phyloP scores from a whole-genome alignment of 306 rosid genomes.

The Hippophae tibetana region DNA sequence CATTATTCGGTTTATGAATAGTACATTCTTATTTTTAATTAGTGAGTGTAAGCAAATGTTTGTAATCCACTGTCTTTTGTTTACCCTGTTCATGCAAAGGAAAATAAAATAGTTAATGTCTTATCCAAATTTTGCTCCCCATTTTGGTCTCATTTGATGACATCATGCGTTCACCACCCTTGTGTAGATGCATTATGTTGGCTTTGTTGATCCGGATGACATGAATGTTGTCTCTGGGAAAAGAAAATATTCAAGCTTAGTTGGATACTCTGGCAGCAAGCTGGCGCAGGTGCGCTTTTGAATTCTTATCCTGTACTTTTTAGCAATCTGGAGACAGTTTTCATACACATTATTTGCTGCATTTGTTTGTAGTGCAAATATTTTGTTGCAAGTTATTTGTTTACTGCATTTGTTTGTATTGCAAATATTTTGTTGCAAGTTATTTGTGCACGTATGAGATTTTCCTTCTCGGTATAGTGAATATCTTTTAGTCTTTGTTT shows the following conservation, averaged over 20 bases:
- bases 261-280: slow-evolving; percentile 84
- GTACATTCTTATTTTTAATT: too few species aligned
- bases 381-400: background rate
- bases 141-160: background rate
- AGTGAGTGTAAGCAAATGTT: too few species aligned
- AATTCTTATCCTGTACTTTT: slow-evolving; percentile 6
- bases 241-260: slow-evolving; percentile 65
- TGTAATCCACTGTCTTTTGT: too few species aligned
- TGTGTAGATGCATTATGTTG: slow-evolving; percentile 81
- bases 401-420: background rate
- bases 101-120: too few species aligned
- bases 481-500: background rate
- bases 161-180: slow-evolving; percentile 5
- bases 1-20: too few species aligned
- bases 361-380: background rate
- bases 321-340: slow-evolving; percentile 3
- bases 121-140: too few species aligned
- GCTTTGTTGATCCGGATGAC: slow-evolving; percentile 84
- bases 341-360: background rate
- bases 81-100: too few species aligned
- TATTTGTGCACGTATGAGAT: background rate
- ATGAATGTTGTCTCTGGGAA: slow-evolving; percentile 69
- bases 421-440: background rate
- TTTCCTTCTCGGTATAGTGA: background rate
- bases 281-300: slow-evolving; percentile 65